Evolutionary conservation across 1,139 yeast species (phyloP).

Genomic region (Ogataea hybrid): DNA sequence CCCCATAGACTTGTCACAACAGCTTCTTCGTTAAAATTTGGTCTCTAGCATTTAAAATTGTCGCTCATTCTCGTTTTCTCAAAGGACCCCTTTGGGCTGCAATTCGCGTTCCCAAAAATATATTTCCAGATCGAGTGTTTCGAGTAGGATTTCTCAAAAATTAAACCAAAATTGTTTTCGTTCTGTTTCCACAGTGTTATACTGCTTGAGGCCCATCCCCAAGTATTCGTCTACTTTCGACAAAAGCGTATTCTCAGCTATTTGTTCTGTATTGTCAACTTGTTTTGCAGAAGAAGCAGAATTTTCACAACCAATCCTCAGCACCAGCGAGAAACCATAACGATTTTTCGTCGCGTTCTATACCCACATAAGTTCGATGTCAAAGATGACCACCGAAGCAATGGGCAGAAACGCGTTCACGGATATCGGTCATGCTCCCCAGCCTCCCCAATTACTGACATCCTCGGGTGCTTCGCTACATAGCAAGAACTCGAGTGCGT

Average conservation of each 20-base stretch:
- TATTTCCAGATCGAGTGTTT: constrained; percentile 8
- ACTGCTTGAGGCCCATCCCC: background rate
- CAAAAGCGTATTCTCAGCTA: background rate
- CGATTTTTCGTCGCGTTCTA: background rate
- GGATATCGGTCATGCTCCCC: constrained; percentile 22
- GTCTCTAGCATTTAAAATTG: too few species aligned
- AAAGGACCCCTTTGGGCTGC: constrained; percentile 5
- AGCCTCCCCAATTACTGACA: constrained; percentile 13
- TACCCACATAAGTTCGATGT: constrained; percentile 5
- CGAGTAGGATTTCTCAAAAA: constrained; percentile 1
- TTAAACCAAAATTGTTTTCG: constrained; percentile 3
- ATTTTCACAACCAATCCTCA: too few species aligned
- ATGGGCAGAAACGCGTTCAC: constrained; percentile 17
- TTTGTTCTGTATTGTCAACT: background rate
- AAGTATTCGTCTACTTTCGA: background rate
- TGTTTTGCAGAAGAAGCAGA: background rate
- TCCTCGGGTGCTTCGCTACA: constrained; percentile 15
- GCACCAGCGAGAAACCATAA: background rate
- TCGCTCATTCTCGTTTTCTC: constrained; percentile 1
- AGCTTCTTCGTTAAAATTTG: too few species aligned
- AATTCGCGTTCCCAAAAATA: constrained; percentile 11
- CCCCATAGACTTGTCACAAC: too few species aligned
- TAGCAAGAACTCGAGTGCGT: constrained; percentile 23
- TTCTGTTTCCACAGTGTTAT: constrained; percentile 3
- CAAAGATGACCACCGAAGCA: constrained; percentile 17